These are phyloP conservation scores for Psilocybe azurescens DNA, from an alignment of 768 basidiomycete genomes.

Conservation along the genomic window DNA sequence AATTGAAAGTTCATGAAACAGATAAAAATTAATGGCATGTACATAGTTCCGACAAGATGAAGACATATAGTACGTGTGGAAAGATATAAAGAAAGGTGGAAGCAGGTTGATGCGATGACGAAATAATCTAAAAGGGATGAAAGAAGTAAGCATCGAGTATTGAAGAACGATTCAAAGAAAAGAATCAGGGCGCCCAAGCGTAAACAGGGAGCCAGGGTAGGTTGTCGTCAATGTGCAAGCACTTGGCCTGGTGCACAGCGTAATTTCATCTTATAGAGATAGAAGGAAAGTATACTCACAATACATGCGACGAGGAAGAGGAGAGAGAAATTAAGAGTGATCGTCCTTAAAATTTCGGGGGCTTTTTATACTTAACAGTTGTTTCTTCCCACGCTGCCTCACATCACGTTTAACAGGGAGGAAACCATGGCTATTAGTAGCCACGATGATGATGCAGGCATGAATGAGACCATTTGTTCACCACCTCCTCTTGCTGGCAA, in stretches of 20 bases:
- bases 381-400: not conserved
- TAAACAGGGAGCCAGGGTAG: conserved; percentile 52
- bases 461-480: not conserved
- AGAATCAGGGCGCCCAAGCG: conserved; percentile 57
- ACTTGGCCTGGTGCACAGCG: conserved; percentile 69
- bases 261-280: conserved; percentile 45
- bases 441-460: not conserved
- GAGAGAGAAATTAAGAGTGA: not conserved
- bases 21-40: too few relatives aligned
- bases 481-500: not conserved
- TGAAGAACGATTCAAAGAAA: conserved; percentile 15
- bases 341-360: not conserved
- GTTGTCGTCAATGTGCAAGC: conserved; percentile 48
- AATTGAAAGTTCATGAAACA: too few relatives aligned
- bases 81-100: not conserved
- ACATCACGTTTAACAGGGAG: conserved; percentile 8
- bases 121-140: not conserved
- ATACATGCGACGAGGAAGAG: conserved; percentile 6
- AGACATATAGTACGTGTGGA: too few relatives aligned
- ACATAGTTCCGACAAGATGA: too few relatives aligned
- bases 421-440: not conserved
- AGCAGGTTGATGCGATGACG: not conserved
- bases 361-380: not conserved
- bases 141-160: conserved; percentile 4
- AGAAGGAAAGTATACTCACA: conserved; percentile 28